Percentiles rank a stretch among this genome's conserved stretches.
Evolutionary conservation across 331 rosid species (phyloP).

Genomic region (Stylosanthes scabra): DNA sequence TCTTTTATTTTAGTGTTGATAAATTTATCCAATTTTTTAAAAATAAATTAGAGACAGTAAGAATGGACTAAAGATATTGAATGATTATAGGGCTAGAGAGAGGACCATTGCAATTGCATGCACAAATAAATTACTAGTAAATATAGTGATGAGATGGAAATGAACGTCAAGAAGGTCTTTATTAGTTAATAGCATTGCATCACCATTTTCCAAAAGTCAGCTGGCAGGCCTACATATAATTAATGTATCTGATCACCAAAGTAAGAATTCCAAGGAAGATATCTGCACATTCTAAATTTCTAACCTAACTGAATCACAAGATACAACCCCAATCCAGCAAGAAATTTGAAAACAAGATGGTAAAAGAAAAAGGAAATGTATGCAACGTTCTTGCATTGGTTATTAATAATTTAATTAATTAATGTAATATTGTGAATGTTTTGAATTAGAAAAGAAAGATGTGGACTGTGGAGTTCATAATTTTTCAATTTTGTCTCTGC

Average conservation of each 20-base stretch:
- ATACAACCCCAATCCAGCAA: slow-evolving; percentile 14
- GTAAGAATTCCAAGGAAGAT: slow-evolving; percentile 26
- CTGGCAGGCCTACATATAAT: slow-evolving; percentile 36
- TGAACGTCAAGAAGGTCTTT: not conserved
- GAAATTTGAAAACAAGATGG: not conserved
- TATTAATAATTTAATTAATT: too few relatives aligned
- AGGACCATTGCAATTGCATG: not conserved
- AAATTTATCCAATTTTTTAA: too few relatives aligned
- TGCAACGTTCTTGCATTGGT: too few relatives aligned
- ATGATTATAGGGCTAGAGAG: not conserved
- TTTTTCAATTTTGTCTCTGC: slow-evolving; percentile 27
- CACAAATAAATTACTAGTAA: too few relatives aligned
- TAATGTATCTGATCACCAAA: slow-evolving; percentile 31
- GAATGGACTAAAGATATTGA: not conserved
- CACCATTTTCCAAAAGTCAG: slow-evolving; percentile 30
- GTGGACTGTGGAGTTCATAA: too few relatives aligned
- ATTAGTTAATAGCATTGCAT: not conserved
- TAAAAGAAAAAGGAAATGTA: not conserved
- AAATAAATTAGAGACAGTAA: too few relatives aligned
- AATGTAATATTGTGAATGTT: too few relatives aligned
- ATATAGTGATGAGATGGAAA: not conserved
- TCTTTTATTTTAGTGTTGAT: too few relatives aligned
- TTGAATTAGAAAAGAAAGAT: too few relatives aligned
- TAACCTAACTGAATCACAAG: slow-evolving; percentile 28
- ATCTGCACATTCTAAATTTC: slow-evolving; percentile 44